Percentiles rank a stretch among this genome's conserved stretches.
These are phyloP conservation scores for Lachancea meyersii DNA, from an alignment of 805 yeast genomes.

Conservation along the genomic window DNA sequence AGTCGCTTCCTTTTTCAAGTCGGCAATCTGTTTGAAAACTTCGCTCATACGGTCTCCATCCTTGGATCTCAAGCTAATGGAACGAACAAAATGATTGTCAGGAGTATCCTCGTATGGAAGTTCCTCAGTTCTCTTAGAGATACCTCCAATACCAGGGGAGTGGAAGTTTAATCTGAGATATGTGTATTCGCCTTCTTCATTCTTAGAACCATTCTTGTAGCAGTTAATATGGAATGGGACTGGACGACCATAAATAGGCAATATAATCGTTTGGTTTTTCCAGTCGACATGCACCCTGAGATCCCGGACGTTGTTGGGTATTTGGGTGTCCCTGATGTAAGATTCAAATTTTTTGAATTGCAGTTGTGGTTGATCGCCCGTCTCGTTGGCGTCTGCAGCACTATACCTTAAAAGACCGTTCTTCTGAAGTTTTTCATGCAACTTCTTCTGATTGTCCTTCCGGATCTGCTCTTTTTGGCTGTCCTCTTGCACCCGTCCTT, in stretches of 20 bases:
- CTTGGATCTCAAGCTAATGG: constrained; percentile 79
- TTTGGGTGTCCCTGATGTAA: constrained; percentile 86
- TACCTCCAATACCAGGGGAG: constrained; percentile 83
- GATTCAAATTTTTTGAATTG: constrained; percentile 88
- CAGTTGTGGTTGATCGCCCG: constrained; percentile 43
- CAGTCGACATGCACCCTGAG: constrained; percentile 81
- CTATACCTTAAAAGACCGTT: constrained; percentile 80
- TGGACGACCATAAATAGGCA: constrained; percentile 92
- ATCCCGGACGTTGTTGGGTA: constrained; percentile 77
- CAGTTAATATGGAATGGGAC: constrained; percentile 96
- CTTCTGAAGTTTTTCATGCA: constrained; percentile 79
- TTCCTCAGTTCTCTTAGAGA: constrained; percentile 62
- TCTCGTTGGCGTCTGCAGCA: constrained; percentile 66
- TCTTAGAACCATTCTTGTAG: constrained; percentile 88
- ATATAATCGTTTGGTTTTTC: constrained; percentile 78
- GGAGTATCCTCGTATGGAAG: constrained; percentile 87
- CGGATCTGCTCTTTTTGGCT: constrained; percentile 69
- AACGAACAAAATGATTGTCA: constrained; percentile 79
- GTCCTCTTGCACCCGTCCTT: constrained; percentile 63
- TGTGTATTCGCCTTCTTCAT: constrained; percentile 93
- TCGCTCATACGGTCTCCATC: constrained; percentile 90
- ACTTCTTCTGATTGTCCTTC: constrained; percentile 71
- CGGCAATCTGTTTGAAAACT: constrained; percentile 82
- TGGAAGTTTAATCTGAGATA: constrained; percentile 85
- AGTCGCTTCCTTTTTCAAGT: constrained; percentile 83